Evolutionary conservation across 305 asterid genomes (phyloP).

Genomic region (Fraxinus sp.): DNA sequence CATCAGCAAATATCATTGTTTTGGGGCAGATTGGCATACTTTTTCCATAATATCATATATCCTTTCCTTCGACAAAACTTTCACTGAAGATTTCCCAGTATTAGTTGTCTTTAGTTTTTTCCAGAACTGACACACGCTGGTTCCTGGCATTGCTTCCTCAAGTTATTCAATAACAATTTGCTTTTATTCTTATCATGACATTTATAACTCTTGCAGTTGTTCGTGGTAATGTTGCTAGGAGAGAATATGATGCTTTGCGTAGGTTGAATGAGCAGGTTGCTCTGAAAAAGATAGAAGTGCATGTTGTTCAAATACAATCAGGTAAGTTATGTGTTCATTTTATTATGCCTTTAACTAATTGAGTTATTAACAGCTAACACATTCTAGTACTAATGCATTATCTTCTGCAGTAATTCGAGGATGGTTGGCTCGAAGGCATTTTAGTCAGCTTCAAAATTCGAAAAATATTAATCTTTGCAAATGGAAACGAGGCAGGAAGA

Average conservation of each 20-base stretch:
- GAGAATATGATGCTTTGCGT: constrained; percentile 27
- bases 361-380: not conserved
- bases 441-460: constrained; percentile 38
- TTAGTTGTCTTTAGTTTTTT: not conserved
- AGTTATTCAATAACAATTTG: not conserved
- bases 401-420: constrained; percentile 77
- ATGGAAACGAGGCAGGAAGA: constrained; percentile 43
- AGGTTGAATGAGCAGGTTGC: constrained; percentile 4
- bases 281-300: not conserved
- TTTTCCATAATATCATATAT: not conserved
- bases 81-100: not conserved
- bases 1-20: not conserved
- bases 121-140: not conserved
- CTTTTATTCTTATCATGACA: not conserved
- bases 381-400: constrained; percentile 7
- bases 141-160: not conserved
- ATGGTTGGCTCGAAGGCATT: constrained; percentile 66
- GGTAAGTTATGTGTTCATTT: constrained; percentile 27
- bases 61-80: constrained; percentile 2
- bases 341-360: not conserved
- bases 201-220: constrained; percentile 34
- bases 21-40: not conserved
- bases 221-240: constrained; percentile 50
- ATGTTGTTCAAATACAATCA: constrained; percentile 33
- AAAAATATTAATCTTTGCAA: constrained; percentile 34